These are phyloP conservation scores for Russula abietina DNA, from an alignment of 768 basidiomycete genomes.

Conservation along the genomic window DNA sequence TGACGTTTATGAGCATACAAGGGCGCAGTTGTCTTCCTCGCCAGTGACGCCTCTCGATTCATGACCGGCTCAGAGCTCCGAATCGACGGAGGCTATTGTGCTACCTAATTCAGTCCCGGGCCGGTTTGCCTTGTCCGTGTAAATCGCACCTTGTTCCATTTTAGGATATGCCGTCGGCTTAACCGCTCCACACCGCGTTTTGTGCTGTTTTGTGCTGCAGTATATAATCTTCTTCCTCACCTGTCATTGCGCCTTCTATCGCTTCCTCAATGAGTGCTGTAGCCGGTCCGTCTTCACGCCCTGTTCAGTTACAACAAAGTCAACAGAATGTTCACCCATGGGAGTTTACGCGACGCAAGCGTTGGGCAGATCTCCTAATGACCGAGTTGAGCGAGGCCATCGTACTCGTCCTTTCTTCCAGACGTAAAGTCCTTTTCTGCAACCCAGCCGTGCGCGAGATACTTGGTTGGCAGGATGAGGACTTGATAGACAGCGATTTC, in stretches of 20 bases:
- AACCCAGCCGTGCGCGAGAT: slow-evolving; percentile 61
- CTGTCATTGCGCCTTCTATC: neutral
- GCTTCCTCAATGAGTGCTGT: slow-evolving; percentile 13
- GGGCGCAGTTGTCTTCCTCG: slow-evolving; percentile 87
- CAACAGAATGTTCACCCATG: slow-evolving; percentile 34
- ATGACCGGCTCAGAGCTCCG: slow-evolving; percentile 83
- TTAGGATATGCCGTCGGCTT: slow-evolving; percentile 16
- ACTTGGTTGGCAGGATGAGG: slow-evolving; percentile 70
- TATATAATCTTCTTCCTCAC: neutral
- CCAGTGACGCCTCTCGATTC: slow-evolving; percentile 85
- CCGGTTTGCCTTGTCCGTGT: neutral
- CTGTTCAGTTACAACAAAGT: slow-evolving; percentile 12
- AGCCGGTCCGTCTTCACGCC: slow-evolving; percentile 7
- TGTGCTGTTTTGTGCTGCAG: neutral
- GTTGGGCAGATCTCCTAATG: slow-evolving; percentile 78
- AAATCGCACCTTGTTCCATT: slow-evolving; percentile 17
- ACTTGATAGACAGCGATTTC: slow-evolving; percentile 65
- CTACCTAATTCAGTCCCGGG: slow-evolving; percentile 38
- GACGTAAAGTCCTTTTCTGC: slow-evolving; percentile 62
- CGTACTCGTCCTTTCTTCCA: slow-evolving; percentile 58
- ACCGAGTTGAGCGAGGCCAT: slow-evolving; percentile 71
- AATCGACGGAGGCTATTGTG: slow-evolving; percentile 87
- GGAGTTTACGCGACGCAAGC: slow-evolving; percentile 83
- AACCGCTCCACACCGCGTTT: slow-evolving; percentile 10
- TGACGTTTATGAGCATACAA: slow-evolving; percentile 33